Conservation (phyloP, 2,329 filamentous ascomycete species). For the Acrodontium crateriforme region DNA sequence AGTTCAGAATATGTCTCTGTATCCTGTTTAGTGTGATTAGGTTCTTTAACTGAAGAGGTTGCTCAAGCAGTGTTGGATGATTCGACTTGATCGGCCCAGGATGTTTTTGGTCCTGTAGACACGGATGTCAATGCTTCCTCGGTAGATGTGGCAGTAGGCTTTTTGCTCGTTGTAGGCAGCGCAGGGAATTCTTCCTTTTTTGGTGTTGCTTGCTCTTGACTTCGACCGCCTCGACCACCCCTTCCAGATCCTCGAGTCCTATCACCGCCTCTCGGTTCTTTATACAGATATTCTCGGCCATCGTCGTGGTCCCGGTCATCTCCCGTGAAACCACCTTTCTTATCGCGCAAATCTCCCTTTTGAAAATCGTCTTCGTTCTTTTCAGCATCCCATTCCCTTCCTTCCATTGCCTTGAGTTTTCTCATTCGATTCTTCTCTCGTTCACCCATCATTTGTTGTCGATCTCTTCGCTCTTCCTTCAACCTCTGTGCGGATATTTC, state of each 20-base stretch:
- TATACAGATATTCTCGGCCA: conserved; percentile 21
- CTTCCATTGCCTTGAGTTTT: conserved; percentile 44
- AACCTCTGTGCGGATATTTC: conserved; percentile 33
- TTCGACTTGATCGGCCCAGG: conserved; percentile 36
- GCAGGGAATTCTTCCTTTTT: conserved; percentile 33
- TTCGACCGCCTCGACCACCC: conserved; percentile 9
- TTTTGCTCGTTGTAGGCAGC: conserved; percentile 19
- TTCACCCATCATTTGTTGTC: conserved; percentile 48
- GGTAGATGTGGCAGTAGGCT: conserved; percentile 1
- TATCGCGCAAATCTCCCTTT: conserved; percentile 14
- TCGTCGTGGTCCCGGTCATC: conserved; percentile 20
- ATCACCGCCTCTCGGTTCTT: conserved; percentile 14
- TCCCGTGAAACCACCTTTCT: conserved; percentile 14
- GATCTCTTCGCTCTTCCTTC: conserved; percentile 36
- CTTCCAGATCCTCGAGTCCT: conserved; percentile 5
- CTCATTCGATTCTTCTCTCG: conserved; percentile 45
- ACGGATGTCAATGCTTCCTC: conserved; percentile 2
- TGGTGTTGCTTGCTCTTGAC: conserved; percentile 17
- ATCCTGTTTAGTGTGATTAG: too few species aligned
- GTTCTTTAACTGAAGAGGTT: too few species aligned
- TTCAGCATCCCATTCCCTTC: conserved; percentile 49
- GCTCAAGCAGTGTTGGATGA: too few species aligned
- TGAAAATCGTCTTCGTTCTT: conserved; percentile 43
- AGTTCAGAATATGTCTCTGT: too few species aligned
- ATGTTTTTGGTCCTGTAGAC: conserved; percentile 8